Evolutionary conservation across 768 basidiomycete species (phyloP), one percentile per base, ranked within the genome.

Genomic region (Phaeotremella skinneri): DNA sequence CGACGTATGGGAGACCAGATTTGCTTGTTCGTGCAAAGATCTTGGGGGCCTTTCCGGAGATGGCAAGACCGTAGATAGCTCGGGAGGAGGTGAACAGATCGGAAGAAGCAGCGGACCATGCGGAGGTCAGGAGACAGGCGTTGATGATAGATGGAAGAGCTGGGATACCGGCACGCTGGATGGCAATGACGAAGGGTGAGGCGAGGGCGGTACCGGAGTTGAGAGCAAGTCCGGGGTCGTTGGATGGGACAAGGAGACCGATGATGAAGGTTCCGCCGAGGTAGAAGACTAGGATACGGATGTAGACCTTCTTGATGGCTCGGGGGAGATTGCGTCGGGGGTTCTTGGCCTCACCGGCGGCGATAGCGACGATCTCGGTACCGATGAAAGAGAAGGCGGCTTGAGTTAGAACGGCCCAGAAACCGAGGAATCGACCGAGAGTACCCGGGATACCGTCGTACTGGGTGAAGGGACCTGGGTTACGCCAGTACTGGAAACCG

Each of bases 351-450:
- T 81, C 79, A 9, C 78, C 80, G 54, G 80, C 80, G n/a, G 78
- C 78, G 62, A 76, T 74, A 6, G 79, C 80, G 41, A 94, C 91
- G 70, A 94, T 91, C 76, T 97, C 93, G 4, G 91, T 92, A 16
- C 92, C 93, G 59, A 92, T 91, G 53, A 61, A 69, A 11, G 90
- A 91, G 81, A 93, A 96, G 14, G 90, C 91, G 2, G 93, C 93
- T 64, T 92, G 87, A 5, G 86, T 85, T 78, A 94, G 72, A 59
- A 85, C 85, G 1, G 83, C 80, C 58, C 84, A 79, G 74, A 86
- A 86, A 6, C 84, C 85, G 20, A 86, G 76, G 82, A 97, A 96
- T 25, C 80, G 84, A 7, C 91, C 92, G 65, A 83, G 83, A 2
- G 82, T 60, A 2, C 93, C 93, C 0, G 76, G 73, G 61, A 82